phyloP scores from a whole-genome alignment of 306 rosid genomes.

The Trichosanthes cucumerina region DNA sequence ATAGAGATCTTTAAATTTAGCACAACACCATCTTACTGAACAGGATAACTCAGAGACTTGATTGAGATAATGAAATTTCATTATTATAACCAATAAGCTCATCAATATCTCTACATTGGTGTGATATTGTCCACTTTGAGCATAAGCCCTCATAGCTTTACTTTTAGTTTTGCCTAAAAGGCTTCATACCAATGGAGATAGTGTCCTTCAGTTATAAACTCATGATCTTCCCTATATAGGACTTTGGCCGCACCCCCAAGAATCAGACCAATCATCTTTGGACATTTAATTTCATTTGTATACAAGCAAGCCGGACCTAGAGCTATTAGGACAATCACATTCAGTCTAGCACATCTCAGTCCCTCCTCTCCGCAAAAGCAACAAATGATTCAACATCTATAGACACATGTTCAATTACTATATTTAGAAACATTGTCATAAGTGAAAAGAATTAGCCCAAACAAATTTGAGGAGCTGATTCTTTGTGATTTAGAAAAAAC shows the following conservation, averaged over 20 bases:
- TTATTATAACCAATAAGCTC: neutral
- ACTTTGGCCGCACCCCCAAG: too few relatives aligned
- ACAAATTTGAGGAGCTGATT: neutral
- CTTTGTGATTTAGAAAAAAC: neutral
- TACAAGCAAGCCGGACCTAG: neutral
- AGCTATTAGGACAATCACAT: neutral
- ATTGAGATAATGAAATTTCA: neutral
- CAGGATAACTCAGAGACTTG: neutral
- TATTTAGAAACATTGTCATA: neutral
- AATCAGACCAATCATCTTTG: neutral
- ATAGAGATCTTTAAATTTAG: neutral
- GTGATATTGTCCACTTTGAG: too few relatives aligned
- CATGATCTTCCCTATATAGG: too few relatives aligned
- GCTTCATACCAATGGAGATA: too few relatives aligned
- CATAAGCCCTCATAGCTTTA: too few relatives aligned
- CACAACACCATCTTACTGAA: neutral
- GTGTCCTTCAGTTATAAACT: too few relatives aligned
- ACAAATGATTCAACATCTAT: neutral
- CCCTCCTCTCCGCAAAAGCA: neutral
- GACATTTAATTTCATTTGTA: neutral
- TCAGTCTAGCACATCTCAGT: neutral
- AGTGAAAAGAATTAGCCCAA: neutral
- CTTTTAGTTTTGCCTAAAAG: too few relatives aligned
- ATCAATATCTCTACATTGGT: too few relatives aligned
- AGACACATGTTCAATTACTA: neutral